Evolutionary conservation across 345 rosid genomes (phyloP), one percentile per base, ranked within the genome.

Genomic region (Psidium friedrichsthalianum): DNA sequence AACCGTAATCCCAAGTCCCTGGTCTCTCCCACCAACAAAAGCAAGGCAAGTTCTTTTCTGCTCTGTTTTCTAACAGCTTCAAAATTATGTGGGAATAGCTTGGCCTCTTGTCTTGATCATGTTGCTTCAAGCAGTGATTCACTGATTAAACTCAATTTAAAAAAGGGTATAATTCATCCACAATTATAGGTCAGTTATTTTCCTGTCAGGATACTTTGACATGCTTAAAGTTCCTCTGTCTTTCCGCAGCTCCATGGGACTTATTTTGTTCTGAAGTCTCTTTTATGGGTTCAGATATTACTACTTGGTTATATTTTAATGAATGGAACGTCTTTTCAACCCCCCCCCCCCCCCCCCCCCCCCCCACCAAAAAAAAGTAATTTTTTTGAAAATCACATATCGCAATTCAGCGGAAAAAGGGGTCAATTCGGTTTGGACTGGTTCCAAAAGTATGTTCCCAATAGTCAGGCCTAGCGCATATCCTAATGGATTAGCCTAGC

Each of bases 41-140:
- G 93, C 55, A 95, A 95, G 96, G 98, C 94, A 93, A 92, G 93
- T 90, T 88, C 85, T 47, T 54, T 82, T 51, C 44, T 53, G 84
- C 44, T 53, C 54, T 53, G 11, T 52, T 55, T 55, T 32, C 57
- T 49, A 21, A 21, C 6, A 5, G 20, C 80, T 18, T 18, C 80
- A 69, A 32, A 69, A 36, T 69, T 69, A 32, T 69, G 22, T 47
- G 20, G 80, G 47, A 36, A 20, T 69, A 69, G 47, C 42, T 36
- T 36, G 80, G 25, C 47, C 47, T 69, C 25, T 32, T 36, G 80
- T 36, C 25, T 69, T 69, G 80, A 36, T 20, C 47, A 36, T 9
- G 40, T 69, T 69, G 47, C 47, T 9, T 64, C 76, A 32, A 32
- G 76, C 76, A 16, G 44, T 16, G 76, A 64, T 64, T 5, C 9